Evolutionary conservation across 129 eudicot species (phyloP).

Genomic region (sunflower (Helianthus annuus)): HanXRQr2.0-SUNRISE NC_035434.2:142105149-142105648

Average conservation of each 20-base stretch:
- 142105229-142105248: constrained; percentile 25
- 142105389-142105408: constrained; percentile 4
- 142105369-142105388: neutral
- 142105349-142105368: constrained; percentile 29
- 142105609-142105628: no score
- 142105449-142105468: no score
- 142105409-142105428: constrained; percentile 20
- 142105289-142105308: neutral
- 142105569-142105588: no score
- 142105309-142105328: constrained; percentile 17
- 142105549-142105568: no score
- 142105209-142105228: constrained; percentile 47
- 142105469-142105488: no score
- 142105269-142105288: constrained; percentile 21
- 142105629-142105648: no score
- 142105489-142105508: no score
- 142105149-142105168: neutral
- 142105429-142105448: no score
- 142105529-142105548: no score
- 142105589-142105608: no score
- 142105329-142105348: constrained; percentile 11
- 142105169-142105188: constrained; percentile 5
- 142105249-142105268: constrained; percentile 3
- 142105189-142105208: constrained; percentile 14
- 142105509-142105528: no score